phyloP scores from a whole-genome alignment of 371 early-diverging fungal species.

The Mucor ambiguus region DNA sequence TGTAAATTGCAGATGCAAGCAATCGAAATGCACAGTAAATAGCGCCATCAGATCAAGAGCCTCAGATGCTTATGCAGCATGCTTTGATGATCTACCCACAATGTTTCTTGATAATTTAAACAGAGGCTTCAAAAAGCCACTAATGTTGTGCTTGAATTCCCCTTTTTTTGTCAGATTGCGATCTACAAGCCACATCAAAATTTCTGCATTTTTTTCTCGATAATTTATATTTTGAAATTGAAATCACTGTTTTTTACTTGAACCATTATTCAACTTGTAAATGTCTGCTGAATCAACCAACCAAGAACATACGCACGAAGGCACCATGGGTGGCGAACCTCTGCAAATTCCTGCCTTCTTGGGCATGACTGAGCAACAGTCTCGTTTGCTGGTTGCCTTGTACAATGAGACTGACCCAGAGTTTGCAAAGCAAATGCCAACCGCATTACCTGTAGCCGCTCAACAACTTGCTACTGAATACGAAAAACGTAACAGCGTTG shows the following conservation, averaged over 20 bases:
- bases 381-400: constrained; percentile 56
- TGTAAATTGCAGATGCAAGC: too few relatives aligned
- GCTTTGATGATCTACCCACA: too few relatives aligned
- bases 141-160: neutral
- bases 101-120: too few relatives aligned
- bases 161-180: neutral
- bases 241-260: neutral
- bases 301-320: constrained; percentile 10
- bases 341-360: constrained; percentile 54
- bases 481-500: constrained; percentile 59
- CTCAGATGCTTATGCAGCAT: too few relatives aligned
- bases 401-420: constrained; percentile 64
- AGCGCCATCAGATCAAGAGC: too few relatives aligned
- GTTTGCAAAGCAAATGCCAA: constrained; percentile 57
- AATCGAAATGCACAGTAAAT: too few relatives aligned
- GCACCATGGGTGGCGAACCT: constrained; percentile 14
- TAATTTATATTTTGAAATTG: neutral
- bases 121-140: neutral
- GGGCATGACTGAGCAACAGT: constrained; percentile 58
- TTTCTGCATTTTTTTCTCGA: constrained; percentile 7
- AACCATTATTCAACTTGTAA: neutral
- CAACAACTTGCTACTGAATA: constrained; percentile 55
- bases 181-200: constrained; percentile 8
- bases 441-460: constrained; percentile 60
- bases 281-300: neutral